Conservation (phyloP, 768 basidiomycete species). For the Clavulina sp. region DNA sequence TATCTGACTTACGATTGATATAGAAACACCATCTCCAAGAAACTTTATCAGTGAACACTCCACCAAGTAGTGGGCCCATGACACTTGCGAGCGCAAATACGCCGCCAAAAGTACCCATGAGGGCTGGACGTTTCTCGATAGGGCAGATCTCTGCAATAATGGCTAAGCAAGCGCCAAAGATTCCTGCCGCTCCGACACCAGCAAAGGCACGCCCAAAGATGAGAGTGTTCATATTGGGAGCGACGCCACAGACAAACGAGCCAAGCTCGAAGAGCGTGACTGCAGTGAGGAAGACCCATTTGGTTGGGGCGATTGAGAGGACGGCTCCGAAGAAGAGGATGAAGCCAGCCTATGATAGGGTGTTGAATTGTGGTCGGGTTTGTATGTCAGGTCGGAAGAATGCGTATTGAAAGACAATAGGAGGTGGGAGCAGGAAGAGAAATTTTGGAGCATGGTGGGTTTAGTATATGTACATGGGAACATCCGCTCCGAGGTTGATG, state of each 20-base stretch:
- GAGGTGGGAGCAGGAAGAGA: not conserved
- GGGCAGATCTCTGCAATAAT: constrained; percentile 18
- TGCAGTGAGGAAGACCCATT: constrained; percentile 16
- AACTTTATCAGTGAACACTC: constrained; percentile 27
- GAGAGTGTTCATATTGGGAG: constrained; percentile 5
- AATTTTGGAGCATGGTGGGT: constrained; percentile 1
- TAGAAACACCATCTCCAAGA: constrained; percentile 19
- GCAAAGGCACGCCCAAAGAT: constrained; percentile 30
- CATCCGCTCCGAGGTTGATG: not conserved
- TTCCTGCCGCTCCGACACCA: constrained; percentile 29
- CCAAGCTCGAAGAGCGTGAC: constrained; percentile 4
- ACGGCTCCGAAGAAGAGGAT: constrained; percentile 2
- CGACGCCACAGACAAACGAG: constrained; percentile 13
- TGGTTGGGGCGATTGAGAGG: constrained; percentile 14
- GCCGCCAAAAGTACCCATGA: constrained; percentile 7
- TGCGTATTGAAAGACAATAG: no score
- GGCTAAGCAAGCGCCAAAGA: constrained; percentile 13
- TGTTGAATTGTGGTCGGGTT: no score
- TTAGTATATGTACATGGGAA: no score
- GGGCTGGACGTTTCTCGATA: constrained; percentile 11
- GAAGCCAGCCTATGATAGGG: not conserved
- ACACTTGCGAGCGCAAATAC: constrained; percentile 27
- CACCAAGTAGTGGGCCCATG: constrained; percentile 31
- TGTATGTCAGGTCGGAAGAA: no score
- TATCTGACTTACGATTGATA: not conserved